Base-by-base conservation (phyloP, 495 filamentous ascomycete genomes). In the Neurospora hispaniola region DNA sequence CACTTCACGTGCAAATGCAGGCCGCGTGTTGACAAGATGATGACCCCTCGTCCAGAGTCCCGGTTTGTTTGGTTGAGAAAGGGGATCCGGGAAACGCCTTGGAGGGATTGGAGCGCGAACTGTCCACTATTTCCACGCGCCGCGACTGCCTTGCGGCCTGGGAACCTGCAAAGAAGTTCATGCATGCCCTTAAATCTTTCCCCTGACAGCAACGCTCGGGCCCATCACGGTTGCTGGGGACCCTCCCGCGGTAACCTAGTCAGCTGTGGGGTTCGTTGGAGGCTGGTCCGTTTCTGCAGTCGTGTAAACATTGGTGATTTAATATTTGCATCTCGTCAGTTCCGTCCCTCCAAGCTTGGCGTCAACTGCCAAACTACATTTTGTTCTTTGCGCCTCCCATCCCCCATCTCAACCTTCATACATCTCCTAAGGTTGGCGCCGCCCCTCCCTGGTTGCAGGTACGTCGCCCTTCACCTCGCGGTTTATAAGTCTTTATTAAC, bases 401-500 rank as follows among this genome's bases (percentile, higher is more conserved):
- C 23, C 8, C 12, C 48, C n/a, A 59, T 59, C 48, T 14, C 48
- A 14, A 27, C 23, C 11, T 12, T 16, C 23, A 31, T 14, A 27
- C 23, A 62, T 31, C 54, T 31, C 23, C 23, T 23, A 31, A 62
- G 54, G 54, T 8, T 62, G 23, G 23, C 48, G 12, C 54, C 23
- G 23, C 12, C 54, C 54, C 54, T 31, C 54, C 54, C 31, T 31
- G 54, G 12, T 31, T 27, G 54, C 54, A 62, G 23, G 54, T 62
- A 62, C 54, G 23, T 16, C 31, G 23, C 23, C 54, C 54, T 62
- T 31, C 23, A 31, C 54, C 23, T 31, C 39, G 20, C 44, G 16
- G 46, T 62, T 42, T 3, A 59, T n/a, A 41, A 10, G 16, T 31
- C 62, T 71, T 74, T 76, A 75, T 78, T 80, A 77, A 80, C 73